phyloP scores from a whole-genome alignment of 2,329 filamentous ascomycete species.

The Reticulascus tulasneorum region DNA sequence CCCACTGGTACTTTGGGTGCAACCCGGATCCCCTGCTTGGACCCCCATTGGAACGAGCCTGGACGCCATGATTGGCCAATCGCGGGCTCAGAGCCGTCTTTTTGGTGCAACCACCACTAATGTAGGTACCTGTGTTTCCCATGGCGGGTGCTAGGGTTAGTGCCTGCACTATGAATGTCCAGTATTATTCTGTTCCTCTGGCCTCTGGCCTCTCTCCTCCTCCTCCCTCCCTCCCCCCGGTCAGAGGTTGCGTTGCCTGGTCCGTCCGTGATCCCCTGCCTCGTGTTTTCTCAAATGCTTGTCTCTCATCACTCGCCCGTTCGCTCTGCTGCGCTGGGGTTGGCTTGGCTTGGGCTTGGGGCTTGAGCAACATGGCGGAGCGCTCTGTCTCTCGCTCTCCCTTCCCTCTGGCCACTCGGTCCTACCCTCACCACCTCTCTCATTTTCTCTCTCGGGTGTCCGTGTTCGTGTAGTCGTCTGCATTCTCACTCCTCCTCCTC shows the following conservation, averaged over 20 bases:
- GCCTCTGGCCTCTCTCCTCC: no score
- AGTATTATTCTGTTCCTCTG: no score
- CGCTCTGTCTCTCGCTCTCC: slow-evolving; percentile 12
- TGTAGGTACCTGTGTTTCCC: no score
- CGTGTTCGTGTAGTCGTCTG: no score
- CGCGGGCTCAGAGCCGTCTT: no score
- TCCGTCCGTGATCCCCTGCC: slow-evolving; percentile 8
- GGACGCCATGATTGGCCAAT: slow-evolving; percentile 10
- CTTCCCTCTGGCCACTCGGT: slow-evolving; percentile 7
- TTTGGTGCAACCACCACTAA: no score
- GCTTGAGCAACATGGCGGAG: slow-evolving; percentile 6
- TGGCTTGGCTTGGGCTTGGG: slow-evolving; percentile 1
- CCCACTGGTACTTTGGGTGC: slow-evolving; percentile 10
- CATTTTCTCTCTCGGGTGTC: slow-evolving; percentile 5
- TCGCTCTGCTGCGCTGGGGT: not conserved
- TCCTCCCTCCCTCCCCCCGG: no score
- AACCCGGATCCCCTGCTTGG: slow-evolving; percentile 4
- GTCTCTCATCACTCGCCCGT: not conserved
- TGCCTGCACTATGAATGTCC: no score
- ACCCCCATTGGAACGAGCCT: slow-evolving; percentile 1
- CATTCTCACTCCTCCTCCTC: slow-evolving; percentile 7
- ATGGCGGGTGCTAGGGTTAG: no score
- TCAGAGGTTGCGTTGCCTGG: no score
- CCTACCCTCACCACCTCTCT: not conserved
- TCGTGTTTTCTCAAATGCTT: slow-evolving; percentile 16